These are phyloP conservation scores for Luffa aegyptiaca DNA, from an alignment of 306 rosid species.

Conservation along the genomic window DNA sequence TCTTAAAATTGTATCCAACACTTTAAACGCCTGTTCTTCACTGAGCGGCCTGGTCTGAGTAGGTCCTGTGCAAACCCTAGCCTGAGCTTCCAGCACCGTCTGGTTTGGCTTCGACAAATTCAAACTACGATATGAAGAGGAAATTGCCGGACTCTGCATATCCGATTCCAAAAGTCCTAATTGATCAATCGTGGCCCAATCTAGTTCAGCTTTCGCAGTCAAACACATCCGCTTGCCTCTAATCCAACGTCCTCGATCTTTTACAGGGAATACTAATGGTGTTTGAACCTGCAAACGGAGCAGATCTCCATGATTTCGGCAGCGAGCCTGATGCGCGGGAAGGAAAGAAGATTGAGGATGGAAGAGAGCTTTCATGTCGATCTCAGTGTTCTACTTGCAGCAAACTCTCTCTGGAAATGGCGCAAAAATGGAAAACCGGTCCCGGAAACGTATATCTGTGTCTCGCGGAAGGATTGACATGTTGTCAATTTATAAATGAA, in stretches of 20 bases:
- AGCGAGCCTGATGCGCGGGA: slow-evolving; percentile 20
- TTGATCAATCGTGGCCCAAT: slow-evolving; percentile 38
- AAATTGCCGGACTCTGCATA: slow-evolving; percentile 50
- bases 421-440: not conserved
- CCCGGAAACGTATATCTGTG: not conserved
- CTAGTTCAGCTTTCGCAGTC: slow-evolving; percentile 30
- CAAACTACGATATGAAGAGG: slow-evolving; percentile 59
- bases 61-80: slow-evolving; percentile 94
- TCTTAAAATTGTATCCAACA: slow-evolving; percentile 69
- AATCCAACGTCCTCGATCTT: slow-evolving; percentile 20
- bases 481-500: not conserved
- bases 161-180: slow-evolving; percentile 51
- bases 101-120: slow-evolving; percentile 54
- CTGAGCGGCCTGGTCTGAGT: slow-evolving; percentile 72
- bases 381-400: not conserved
- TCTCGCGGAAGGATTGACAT: not conserved
- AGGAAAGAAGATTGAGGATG: slow-evolving; percentile 29
- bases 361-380: slow-evolving; percentile 51
- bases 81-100: slow-evolving; percentile 81
- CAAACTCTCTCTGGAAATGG: not conserved
- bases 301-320: slow-evolving; percentile 11
- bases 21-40: slow-evolving; percentile 76
- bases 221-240: slow-evolving; percentile 14
- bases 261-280: slow-evolving; percentile 16
- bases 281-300: slow-evolving; percentile 18